Conservation (phyloP, 1,139 yeast species). For the Suhomyces panamericanus region DNA sequence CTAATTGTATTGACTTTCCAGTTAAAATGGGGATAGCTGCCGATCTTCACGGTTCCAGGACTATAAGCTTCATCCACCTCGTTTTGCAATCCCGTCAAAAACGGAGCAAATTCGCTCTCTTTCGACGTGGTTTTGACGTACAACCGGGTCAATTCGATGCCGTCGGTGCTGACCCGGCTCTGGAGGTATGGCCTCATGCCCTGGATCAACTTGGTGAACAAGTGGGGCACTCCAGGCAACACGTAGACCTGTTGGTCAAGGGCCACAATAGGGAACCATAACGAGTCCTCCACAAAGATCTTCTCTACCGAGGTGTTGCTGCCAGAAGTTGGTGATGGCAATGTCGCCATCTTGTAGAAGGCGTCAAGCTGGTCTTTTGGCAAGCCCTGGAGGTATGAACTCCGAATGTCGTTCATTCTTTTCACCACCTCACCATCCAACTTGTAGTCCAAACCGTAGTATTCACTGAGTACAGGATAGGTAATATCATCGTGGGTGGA, state of each 20-base stretch:
- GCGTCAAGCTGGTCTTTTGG: slow-evolving; percentile 53
- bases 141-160: slow-evolving; percentile 41
- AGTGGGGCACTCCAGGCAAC: slow-evolving; percentile 80
- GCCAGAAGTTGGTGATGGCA: slow-evolving; percentile 49
- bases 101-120: slow-evolving; percentile 73
- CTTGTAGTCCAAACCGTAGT: slow-evolving; percentile 52
- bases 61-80: slow-evolving; percentile 41
- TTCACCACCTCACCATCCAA: slow-evolving; percentile 59
- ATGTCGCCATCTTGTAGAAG: slow-evolving; percentile 74
- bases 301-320: slow-evolving; percentile 40
- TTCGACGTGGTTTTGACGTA: slow-evolving; percentile 61
- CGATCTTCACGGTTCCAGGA: slow-evolving; percentile 55
- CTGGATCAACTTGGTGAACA: slow-evolving; percentile 55
- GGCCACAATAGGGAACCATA: slow-evolving; percentile 85
- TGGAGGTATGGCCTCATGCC: slow-evolving; percentile 29
- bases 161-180: slow-evolving; percentile 26
- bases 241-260: slow-evolving; percentile 63
- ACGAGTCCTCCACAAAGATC: slow-evolving; percentile 51
- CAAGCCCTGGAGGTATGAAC: slow-evolving; percentile 39
- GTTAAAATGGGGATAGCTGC: slow-evolving; percentile 79
- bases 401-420: slow-evolving; percentile 54
- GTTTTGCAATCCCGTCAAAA: slow-evolving; percentile 52
- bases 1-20: slow-evolving; percentile 68
- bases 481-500: slow-evolving; percentile 91
- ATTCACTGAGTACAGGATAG: slow-evolving; percentile 66